Evolutionary conservation across 495 filamentous ascomycete genomes (phyloP), one percentile per base, ranked within the genome.

Genomic region (Daldinia decipiens): DNA sequence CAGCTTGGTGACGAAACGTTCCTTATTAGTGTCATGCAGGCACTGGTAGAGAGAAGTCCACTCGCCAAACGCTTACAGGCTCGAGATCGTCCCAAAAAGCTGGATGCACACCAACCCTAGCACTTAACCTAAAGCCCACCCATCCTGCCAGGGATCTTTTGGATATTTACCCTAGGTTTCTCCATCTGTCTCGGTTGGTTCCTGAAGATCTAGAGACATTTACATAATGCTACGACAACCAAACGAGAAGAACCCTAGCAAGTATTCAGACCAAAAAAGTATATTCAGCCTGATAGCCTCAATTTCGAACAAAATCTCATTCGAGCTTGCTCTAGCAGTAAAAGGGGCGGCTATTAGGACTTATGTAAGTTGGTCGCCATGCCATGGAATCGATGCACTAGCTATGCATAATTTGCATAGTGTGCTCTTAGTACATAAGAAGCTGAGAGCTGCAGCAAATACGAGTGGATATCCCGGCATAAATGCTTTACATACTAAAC

Each of bases 1-100:
- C 65, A 73, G 51, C 61, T 73, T 62, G 29, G 62, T 68, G 65
- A 73, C 70, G 70, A 73, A 68, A 68, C 61, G 65, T 68, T 68
- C 21, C 15, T 59, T 27, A 61, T 68, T 73, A 73, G 70, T 62
- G 61, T 65, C 65, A 68, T 73, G 70, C 65, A 68, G 65, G 56
- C 65, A 68, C 70, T 73, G 61, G 60, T 17, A 71, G 59, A 43
- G 51, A 52, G 51, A 51, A 19, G 21, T 34, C 70, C 59, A 67
- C 64, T 15, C 39, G 1, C 39, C 36, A 31, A 53, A 61, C 62
- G 39, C 61, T 68, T 50, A 68, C 60, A 68, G 65, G 64, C 38
- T 59, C 60, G 56, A 50, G 56, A 38, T 17, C 55, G 59, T 72
- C 65, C 70, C 70, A 68, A 68, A 72, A 52, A 17, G 64, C 64